These are phyloP conservation scores for Pontederia paniculata DNA, from an alignment of 176 grass and related monocot species.

Conservation along the genomic window DNA sequence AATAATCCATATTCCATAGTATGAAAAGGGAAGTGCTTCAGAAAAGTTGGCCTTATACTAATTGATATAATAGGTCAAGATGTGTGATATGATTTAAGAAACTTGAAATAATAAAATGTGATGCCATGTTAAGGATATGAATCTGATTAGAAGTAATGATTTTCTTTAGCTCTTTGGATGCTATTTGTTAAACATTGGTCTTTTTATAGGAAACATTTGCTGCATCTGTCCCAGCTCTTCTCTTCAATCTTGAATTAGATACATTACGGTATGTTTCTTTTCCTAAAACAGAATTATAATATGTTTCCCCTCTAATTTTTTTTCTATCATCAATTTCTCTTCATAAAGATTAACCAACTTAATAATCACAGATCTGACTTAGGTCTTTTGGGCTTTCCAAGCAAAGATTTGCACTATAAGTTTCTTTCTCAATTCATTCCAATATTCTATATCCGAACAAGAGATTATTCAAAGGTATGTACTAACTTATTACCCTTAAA, in stretches of 20 bases:
- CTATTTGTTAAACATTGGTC: not conserved
- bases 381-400: constrained; percentile 81
- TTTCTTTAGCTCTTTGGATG: constrained; percentile 2
- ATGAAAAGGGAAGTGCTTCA: no score
- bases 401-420: constrained; percentile 85
- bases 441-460: constrained; percentile 89
- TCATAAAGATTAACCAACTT: not conserved
- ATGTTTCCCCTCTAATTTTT: not conserved
- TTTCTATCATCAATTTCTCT: no score
- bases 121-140: no score
- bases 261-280: constrained; percentile 54
- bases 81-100: no score
- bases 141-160: not conserved
- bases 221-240: constrained; percentile 51
- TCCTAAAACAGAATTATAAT: no score
- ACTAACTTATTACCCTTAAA: not conserved
- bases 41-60: no score
- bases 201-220: constrained; percentile 75
- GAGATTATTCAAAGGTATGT: constrained; percentile 90
- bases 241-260: constrained; percentile 95
- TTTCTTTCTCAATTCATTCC: constrained; percentile 95
- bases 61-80: no score
- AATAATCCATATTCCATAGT: no score
- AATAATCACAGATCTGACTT: constrained; percentile 66
- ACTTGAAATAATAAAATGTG: no score